A percentile compares a stretch with the other conserved stretches of the same genome.
Evolutionary conservation across 306 rosid genomes (phyloP).

Genomic region (Fragaria iinumae): DNA sequence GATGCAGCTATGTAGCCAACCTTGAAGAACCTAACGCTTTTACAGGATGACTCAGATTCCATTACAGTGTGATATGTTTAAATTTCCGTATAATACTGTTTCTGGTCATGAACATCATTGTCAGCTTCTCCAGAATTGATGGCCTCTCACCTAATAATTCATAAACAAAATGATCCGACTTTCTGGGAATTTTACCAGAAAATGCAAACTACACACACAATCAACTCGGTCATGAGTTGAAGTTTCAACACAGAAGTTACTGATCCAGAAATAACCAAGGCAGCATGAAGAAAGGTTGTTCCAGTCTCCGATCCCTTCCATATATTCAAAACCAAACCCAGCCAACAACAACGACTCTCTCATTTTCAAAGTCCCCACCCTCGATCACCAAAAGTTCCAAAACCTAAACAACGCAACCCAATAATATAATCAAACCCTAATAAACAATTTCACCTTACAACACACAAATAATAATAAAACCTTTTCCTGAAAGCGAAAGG

Average conservation of each 20-base stretch:
- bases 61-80: not conserved
- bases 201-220: not conserved
- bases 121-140: not conserved
- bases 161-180: not conserved
- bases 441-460: conserved; percentile 10
- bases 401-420: conserved; percentile 21
- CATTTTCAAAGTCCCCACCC: conserved; percentile 13
- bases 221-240: not conserved
- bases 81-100: not conserved
- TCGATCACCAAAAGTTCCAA: not conserved
- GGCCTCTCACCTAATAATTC: not conserved
- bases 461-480: not conserved
- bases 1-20: too few species aligned
- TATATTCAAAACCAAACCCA: conserved; percentile 5
- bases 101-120: too few species aligned
- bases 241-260: not conserved
- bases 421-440: not conserved
- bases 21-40: too few species aligned
- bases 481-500: not conserved
- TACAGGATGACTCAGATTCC: not conserved
- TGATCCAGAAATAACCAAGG: not conserved
- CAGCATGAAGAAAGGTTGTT: not conserved
- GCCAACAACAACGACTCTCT: conserved; percentile 20
- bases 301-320: not conserved
- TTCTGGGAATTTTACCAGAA: not conserved